Evolutionary conservation across 148 eudicot genomes (phyloP), one percentile per base, ranked within the genome.

Genomic region (Beta vulgaris): DNA sequence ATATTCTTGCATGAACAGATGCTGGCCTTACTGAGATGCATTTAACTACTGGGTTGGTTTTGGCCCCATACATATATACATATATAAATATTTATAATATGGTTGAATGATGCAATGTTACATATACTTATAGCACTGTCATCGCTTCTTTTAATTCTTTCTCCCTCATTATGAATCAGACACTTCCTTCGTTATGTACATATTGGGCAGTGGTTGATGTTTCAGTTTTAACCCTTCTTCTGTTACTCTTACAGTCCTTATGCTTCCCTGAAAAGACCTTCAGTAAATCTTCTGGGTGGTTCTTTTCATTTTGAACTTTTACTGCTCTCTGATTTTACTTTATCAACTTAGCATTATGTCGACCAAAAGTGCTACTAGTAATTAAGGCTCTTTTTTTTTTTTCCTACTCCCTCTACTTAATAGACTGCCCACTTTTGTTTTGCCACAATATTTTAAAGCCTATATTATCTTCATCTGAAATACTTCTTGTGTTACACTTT

Each of bases 131-230:
- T 40, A 34, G 61, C 71, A 54, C 62, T 34, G 73, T 65, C 62
- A 58, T 69, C 75, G 71, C 58, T 48, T 75, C 21, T 59, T 69
- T 60, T 49, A 63, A 79, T 55, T 73, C 61, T 69, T 66, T 79
- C 54, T 60, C 69, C 29, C 64, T 48, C 48, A 31, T 54, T 40
- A 48, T 53, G 77, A 72, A 65, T 80, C 68, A 70, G 79, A 80
- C 68, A 75, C 67, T 75, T 63, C 79, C 79, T 68, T 80, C 36
- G 76, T 51, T 19, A 42, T 75, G 79, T 80, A 80, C 83, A 80
- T 62, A 80, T 80, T 61, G 78, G 82, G 82, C 79, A 70, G 71
- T 75, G 68, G 72, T 60, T 75, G 26, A 74, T 80, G 72, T 80
- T 79, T 35, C 19, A 43, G 54, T 51, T 54, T 74, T 61, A 68